phyloP scores from a whole-genome alignment of 345 rosid genomes.

The Trapa bicornis region DNA sequence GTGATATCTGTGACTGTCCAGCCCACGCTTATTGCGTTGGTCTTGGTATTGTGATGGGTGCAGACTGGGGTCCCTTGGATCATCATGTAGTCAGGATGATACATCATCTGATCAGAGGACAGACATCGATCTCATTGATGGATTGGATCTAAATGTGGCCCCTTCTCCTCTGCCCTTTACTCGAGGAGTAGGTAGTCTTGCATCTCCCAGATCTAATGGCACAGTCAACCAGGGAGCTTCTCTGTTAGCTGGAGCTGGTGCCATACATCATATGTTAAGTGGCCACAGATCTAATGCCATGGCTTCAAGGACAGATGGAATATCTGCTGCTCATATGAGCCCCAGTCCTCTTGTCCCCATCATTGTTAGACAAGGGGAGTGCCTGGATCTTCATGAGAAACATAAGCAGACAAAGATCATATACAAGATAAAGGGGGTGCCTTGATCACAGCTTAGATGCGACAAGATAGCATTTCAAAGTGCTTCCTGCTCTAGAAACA shows the following conservation, averaged over 20 bases:
- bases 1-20: conserved; percentile 95
- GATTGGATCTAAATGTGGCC: conserved; percentile 29
- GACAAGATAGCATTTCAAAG: background rate
- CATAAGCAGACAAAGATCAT: conserved; percentile 2
- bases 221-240: conserved; percentile 44
- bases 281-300: conserved; percentile 32
- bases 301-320: conserved; percentile 35
- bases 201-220: conserved; percentile 54
- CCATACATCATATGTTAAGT: conserved; percentile 59
- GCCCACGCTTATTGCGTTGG: conserved; percentile 98
- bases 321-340: conserved; percentile 29
- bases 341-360: conserved; percentile 54
- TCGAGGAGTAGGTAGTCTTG: conserved; percentile 36
- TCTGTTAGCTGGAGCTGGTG: conserved; percentile 58
- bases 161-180: conserved; percentile 40
- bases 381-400: conserved; percentile 31
- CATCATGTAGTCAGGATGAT: conserved; percentile 47
- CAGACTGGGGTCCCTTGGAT: conserved; percentile 67
- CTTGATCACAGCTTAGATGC: too few species aligned
- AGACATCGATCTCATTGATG: conserved; percentile 28
- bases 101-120: conserved; percentile 37
- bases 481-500: background rate
- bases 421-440: background rate
- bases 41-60: conserved; percentile 96
- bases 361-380: conserved; percentile 53